These are phyloP conservation scores for Syzygium aqueum DNA, from an alignment of 345 rosid species.

Conservation along the genomic window DNA sequence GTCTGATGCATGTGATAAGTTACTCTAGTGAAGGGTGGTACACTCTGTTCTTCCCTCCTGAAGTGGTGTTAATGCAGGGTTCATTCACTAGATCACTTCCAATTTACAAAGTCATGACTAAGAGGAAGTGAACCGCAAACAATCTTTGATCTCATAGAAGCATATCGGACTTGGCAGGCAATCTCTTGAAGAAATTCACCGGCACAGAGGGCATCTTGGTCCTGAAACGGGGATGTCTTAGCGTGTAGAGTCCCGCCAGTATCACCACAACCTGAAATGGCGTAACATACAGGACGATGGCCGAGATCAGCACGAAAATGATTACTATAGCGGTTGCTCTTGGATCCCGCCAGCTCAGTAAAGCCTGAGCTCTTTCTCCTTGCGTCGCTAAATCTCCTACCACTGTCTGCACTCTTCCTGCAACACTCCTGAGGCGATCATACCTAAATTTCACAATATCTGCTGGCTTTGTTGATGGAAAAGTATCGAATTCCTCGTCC, in stretches of 20 bases:
- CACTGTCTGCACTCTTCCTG: constrained; percentile 80
- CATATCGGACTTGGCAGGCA: constrained; percentile 86
- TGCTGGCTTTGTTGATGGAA: constrained; percentile 49
- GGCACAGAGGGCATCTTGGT: constrained; percentile 82
- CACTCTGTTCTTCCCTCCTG: not conserved
- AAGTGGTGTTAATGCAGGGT: not conserved
- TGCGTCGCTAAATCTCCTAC: constrained; percentile 87
- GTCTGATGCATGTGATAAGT: not conserved
- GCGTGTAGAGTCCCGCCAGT: constrained; percentile 57
- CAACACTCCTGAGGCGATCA: constrained; percentile 73
- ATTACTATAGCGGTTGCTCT: constrained; percentile 81
- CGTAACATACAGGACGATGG: constrained; percentile 67
- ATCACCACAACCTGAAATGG: constrained; percentile 86
- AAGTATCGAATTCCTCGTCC: constrained; percentile 87
- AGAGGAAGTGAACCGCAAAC: not conserved
- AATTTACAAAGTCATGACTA: not conserved
- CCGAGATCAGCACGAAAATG: constrained; percentile 62
- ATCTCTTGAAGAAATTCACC: constrained; percentile 90
- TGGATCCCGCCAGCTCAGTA: constrained; percentile 97
- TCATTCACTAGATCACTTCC: not conserved
- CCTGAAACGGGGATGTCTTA: constrained; percentile 93
- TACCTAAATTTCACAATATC: constrained; percentile 71
- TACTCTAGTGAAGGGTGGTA: not conserved
- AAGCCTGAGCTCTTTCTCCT: constrained; percentile 76
- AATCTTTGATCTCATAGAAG: constrained; percentile 32